phyloP scores from a whole-genome alignment of 2,329 filamentous ascomycete genomes.

The Tympanopsis confertula region DNA sequence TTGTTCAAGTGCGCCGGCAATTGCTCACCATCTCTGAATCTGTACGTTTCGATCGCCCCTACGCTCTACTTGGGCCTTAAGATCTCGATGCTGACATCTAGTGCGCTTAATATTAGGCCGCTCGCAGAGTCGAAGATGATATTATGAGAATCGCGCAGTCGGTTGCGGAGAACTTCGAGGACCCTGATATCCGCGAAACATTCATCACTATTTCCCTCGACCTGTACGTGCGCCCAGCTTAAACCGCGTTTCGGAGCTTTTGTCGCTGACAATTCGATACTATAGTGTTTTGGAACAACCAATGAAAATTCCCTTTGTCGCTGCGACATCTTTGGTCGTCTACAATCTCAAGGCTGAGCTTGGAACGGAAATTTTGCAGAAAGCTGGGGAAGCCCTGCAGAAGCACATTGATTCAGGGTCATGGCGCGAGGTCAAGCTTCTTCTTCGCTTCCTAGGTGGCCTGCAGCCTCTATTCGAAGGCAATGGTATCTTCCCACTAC shows the following conservation, averaged over 20 bases:
- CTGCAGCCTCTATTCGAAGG: constrained; percentile 53
- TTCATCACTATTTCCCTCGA: constrained; percentile 48
- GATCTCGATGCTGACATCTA: neutral
- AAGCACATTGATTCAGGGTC: constrained; percentile 42
- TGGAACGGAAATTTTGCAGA: constrained; percentile 41
- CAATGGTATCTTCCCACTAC: constrained; percentile 51
- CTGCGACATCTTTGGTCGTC: constrained; percentile 48
- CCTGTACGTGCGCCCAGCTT: constrained; percentile 19
- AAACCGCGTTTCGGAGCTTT: neutral
- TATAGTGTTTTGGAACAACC: constrained; percentile 49
- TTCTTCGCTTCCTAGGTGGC: constrained; percentile 56
- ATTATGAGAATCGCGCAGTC: constrained; percentile 43
- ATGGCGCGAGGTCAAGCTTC: constrained; percentile 60
- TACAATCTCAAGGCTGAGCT: constrained; percentile 53
- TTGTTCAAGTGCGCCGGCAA: constrained; percentile 43
- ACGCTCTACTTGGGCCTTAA: neutral
- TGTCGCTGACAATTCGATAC: neutral
- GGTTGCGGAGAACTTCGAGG: constrained; percentile 56
- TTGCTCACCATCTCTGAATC: constrained; percentile 51
- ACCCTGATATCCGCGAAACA: constrained; percentile 46
- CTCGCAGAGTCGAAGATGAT: constrained; percentile 47
- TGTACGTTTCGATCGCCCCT: neutral
- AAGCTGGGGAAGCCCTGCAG: constrained; percentile 37
- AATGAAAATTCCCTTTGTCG: constrained; percentile 63
- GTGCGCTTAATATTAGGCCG: constrained; percentile 19